phyloP scores from a whole-genome alignment of 2,329 filamentous ascomycete genomes.

The Fusarium goolgardi region DNA sequence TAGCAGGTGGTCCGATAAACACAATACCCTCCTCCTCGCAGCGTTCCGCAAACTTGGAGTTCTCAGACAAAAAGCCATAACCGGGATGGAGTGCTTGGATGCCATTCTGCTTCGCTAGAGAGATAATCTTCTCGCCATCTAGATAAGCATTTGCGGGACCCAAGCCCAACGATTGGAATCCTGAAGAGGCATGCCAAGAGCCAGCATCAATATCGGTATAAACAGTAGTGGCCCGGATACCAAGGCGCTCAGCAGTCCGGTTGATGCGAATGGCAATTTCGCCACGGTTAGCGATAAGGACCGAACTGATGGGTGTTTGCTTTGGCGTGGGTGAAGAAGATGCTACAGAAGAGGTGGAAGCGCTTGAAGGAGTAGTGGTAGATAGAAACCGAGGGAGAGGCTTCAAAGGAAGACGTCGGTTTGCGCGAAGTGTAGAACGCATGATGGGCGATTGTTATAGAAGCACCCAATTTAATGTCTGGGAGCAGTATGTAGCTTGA shows the following conservation, averaged over 20 bases:
- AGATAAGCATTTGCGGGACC: slow-evolving; percentile 88
- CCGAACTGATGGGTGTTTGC: slow-evolving; percentile 72
- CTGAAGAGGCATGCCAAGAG: slow-evolving; percentile 88
- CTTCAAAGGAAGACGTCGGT: slow-evolving; percentile 61
- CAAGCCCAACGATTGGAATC: slow-evolving; percentile 84
- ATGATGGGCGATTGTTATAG: slow-evolving; percentile 52
- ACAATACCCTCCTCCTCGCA: slow-evolving; percentile 91
- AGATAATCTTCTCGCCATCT: slow-evolving; percentile 92
- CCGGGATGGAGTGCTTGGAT: slow-evolving; percentile 95
- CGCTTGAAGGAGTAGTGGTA: slow-evolving; percentile 50
- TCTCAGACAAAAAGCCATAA: slow-evolving; percentile 96
- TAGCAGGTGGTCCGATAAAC: slow-evolving; percentile 90
- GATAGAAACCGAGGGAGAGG: slow-evolving; percentile 56
- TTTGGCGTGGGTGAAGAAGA: slow-evolving; percentile 50
- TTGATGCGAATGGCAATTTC: slow-evolving; percentile 96
- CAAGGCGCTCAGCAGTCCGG: slow-evolving; percentile 85
- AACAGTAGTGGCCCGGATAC: slow-evolving; percentile 91
- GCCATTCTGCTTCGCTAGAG: slow-evolving; percentile 83
- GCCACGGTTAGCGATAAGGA: slow-evolving; percentile 95
- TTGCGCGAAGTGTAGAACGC: slow-evolving; percentile 65
- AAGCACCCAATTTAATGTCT: slow-evolving; percentile 30
- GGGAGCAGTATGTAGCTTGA: slow-evolving; percentile 22
- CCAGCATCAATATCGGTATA: slow-evolving; percentile 92
- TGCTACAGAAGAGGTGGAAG: slow-evolving; percentile 49
- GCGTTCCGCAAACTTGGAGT: slow-evolving; percentile 86